Conservation (phyloP, 2,329 filamentous ascomycete species). For the Ceratocystis papillata region DNA sequence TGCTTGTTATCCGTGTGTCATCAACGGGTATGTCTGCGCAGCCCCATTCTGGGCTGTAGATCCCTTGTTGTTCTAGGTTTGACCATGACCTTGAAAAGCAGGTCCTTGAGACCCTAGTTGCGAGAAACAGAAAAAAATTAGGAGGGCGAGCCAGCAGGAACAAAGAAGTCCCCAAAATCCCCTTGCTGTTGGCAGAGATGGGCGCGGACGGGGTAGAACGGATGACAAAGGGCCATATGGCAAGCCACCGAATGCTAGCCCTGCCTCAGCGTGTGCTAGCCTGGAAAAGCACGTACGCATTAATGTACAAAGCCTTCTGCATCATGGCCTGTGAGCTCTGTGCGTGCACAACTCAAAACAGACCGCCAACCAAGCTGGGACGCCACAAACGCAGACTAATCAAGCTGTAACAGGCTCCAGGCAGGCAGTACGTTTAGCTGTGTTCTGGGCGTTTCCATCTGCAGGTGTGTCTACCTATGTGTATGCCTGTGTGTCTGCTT, state of each 20-base stretch:
- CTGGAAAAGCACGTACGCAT: not conserved
- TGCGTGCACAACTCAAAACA: conserved; percentile 14
- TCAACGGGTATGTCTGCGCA: not conserved
- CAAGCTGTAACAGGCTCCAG: no score
- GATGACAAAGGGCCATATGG: conserved; percentile 7
- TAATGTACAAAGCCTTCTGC: not conserved
- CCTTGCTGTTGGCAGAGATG: not conserved
- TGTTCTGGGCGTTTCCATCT: no score
- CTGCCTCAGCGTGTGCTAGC: not conserved
- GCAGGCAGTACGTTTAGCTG: no score
- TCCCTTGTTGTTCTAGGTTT: not conserved
- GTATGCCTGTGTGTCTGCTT: no score
- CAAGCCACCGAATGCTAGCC: not conserved
- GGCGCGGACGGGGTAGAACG: not conserved
- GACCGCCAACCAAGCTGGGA: not conserved
- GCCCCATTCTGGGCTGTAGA: not conserved
- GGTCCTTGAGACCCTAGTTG: not conserved
- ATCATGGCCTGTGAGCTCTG: not conserved
- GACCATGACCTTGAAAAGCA: not conserved
- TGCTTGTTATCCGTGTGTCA: conserved; percentile 3
- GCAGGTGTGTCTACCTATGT: no score
- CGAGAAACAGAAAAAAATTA: not conserved
- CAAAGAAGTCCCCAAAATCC: conserved; percentile 1
- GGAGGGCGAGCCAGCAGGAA: not conserved
- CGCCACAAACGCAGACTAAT: conserved; percentile 1